A percentile compares a stretch with the other conserved stretches of the same genome.
Conservation (phyloP, 1,139 yeast species). For the Saccharomycopsis hybrid region DNA sequence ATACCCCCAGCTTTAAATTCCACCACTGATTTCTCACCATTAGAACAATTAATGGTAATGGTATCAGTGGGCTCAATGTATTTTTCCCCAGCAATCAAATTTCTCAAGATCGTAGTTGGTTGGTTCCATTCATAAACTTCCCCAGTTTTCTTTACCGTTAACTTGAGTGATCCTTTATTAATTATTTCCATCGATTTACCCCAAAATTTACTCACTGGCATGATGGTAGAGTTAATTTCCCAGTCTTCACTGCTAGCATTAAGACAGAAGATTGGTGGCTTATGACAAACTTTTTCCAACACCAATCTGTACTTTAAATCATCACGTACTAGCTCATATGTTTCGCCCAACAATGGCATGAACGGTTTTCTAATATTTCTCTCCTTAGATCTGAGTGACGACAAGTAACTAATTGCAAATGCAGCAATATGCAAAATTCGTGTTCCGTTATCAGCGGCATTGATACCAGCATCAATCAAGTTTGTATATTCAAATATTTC, state of each 20-base stretch:
- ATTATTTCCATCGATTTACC: slow-evolving; percentile 85
- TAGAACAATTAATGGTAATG: slow-evolving; percentile 59
- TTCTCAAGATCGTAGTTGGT: slow-evolving; percentile 78
- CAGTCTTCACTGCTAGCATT: slow-evolving; percentile 69
- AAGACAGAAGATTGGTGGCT: slow-evolving; percentile 78
- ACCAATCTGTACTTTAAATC: slow-evolving; percentile 63
- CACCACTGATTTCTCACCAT: slow-evolving; percentile 61
- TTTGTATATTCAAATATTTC: slow-evolving; percentile 75
- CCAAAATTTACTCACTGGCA: slow-evolving; percentile 90
- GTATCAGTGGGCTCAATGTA: slow-evolving; percentile 83
- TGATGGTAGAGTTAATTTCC: slow-evolving; percentile 68
- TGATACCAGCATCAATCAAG: slow-evolving; percentile 56
- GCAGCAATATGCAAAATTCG: slow-evolving; percentile 66
- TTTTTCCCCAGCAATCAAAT: slow-evolving; percentile 90
- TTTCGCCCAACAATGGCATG: slow-evolving; percentile 85
- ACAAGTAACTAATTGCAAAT: slow-evolving; percentile 71
- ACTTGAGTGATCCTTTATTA: slow-evolving; percentile 61
- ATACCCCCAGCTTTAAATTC: slow-evolving; percentile 62
- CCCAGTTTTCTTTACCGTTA: slow-evolving; percentile 53
- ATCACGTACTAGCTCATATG: slow-evolving; percentile 76
- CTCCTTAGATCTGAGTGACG: slow-evolving; percentile 66
- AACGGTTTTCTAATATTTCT: slow-evolving; percentile 84
- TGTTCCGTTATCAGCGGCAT: slow-evolving; percentile 43
- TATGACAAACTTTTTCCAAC: slow-evolving; percentile 74
- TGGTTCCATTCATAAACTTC: slow-evolving; percentile 74